Evolutionary conservation across 306 rosid species (phyloP).

Genomic region (Sophora flavescens): DNA sequence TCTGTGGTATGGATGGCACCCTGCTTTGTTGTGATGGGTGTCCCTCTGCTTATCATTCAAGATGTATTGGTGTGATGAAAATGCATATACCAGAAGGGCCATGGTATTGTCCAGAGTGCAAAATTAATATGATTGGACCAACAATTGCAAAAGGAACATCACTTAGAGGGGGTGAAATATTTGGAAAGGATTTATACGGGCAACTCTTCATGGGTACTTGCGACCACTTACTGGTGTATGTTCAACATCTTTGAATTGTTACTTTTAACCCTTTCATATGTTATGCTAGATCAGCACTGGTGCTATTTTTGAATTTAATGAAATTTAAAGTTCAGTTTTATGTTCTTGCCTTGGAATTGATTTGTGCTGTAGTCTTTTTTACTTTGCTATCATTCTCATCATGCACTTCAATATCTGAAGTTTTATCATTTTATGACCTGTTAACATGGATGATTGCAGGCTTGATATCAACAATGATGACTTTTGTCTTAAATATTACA

Average conservation of each 20-base stretch:
- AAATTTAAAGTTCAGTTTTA: constrained; percentile 33
- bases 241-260: constrained; percentile 54
- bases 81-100: constrained; percentile 85
- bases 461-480: constrained; percentile 59
- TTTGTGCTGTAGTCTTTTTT: constrained; percentile 27
- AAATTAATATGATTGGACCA: constrained; percentile 71
- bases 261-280: constrained; percentile 23
- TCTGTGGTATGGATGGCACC: constrained; percentile 98
- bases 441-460: constrained; percentile 66
- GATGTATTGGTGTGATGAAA: constrained; percentile 96
- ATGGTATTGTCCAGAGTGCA: constrained; percentile 98
- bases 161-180: constrained; percentile 86
- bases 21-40: constrained; percentile 99
- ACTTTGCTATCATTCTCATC: constrained; percentile 17
- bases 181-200: constrained; percentile 83
- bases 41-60: constrained; percentile 94
- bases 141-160: constrained; percentile 69
- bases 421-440: constrained; percentile 44
- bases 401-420: constrained; percentile 28
- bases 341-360: constrained; percentile 17
- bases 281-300: constrained; percentile 35
- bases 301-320: constrained; percentile 34
- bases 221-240: constrained; percentile 93
- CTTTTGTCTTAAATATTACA: constrained; percentile 74
- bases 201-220: constrained; percentile 90